A percentile compares a stretch with the other conserved stretches of the same genome.
phyloP scores from a whole-genome alignment of 2,329 filamentous ascomycete genomes.

The Xylariaceae sp. region DNA sequence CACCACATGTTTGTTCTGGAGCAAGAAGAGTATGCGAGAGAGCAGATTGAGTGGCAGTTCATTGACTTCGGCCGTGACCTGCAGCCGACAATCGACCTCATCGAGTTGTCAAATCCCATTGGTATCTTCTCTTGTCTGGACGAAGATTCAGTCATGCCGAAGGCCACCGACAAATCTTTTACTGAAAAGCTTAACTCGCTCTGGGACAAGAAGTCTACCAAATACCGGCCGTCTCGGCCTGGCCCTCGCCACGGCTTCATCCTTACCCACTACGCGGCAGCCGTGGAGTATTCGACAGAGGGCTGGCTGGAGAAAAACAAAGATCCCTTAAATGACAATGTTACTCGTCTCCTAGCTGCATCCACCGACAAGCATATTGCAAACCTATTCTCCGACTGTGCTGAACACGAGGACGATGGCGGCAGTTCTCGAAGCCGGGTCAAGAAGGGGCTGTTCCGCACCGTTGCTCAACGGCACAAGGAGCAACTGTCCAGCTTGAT shows the following conservation, averaged over 20 bases:
- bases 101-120: constrained; percentile 92
- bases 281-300: constrained; percentile 93
- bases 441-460: constrained; percentile 95
- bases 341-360: constrained; percentile 77
- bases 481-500: constrained; percentile 97
- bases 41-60: constrained; percentile 99
- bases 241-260: constrained; percentile 74
- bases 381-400: constrained; percentile 79
- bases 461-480: constrained; percentile 93
- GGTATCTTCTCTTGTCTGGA: constrained; percentile 98
- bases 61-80: constrained; percentile 97
- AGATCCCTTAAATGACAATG: constrained; percentile 93
- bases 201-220: constrained; percentile 93
- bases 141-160: constrained; percentile 98
- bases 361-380: constrained; percentile 81
- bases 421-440: constrained; percentile 69
- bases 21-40: constrained; percentile 93
- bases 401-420: constrained; percentile 67
- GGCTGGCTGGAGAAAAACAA: constrained; percentile 99
- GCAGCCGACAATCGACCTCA: constrained; percentile 95
- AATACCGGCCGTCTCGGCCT: constrained; percentile 83
- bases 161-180: constrained; percentile 93
- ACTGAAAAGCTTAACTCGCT: constrained; percentile 95
- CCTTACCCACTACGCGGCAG: constrained; percentile 93
- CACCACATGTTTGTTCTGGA: constrained; percentile 99